Conservation (phyloP, 2,329 filamentous ascomycete species). For the Colletotrichum tamarilloi region DNA sequence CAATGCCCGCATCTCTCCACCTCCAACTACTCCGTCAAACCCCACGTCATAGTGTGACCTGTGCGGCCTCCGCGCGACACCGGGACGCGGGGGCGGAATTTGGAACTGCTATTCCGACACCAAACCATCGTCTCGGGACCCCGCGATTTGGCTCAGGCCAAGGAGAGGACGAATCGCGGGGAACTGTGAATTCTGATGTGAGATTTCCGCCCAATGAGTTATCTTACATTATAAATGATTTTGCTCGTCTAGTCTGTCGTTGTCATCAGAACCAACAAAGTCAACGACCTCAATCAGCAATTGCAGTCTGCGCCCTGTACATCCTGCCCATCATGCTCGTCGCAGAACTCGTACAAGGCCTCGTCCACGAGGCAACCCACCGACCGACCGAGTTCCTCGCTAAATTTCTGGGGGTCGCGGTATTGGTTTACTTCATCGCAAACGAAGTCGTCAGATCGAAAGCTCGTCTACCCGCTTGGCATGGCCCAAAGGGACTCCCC, state of each 20-base stretch:
- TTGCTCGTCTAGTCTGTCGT: background rate
- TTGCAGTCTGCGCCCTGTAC: background rate
- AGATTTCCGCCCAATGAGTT: background rate
- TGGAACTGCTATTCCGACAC: background rate
- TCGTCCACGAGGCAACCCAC: slow-evolving; percentile 34
- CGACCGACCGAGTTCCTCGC: slow-evolving; percentile 38
- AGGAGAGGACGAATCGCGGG: background rate
- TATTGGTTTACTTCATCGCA: slow-evolving; percentile 56
- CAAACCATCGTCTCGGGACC: background rate
- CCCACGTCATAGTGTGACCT: background rate
- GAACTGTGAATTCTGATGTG: background rate
- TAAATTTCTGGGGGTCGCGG: slow-evolving; percentile 30
- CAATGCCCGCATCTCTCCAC: background rate
- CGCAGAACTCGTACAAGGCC: slow-evolving; percentile 38
- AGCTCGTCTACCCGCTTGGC: slow-evolving; percentile 57
- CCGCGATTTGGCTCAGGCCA: background rate
- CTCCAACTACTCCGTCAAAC: background rate
- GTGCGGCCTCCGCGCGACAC: background rate
- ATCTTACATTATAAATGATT: background rate
- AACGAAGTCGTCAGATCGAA: slow-evolving; percentile 59
- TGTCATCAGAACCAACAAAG: background rate
- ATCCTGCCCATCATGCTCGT: slow-evolving; percentile 41
- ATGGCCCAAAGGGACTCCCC: slow-evolving; percentile 61
- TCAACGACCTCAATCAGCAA: too few relatives aligned
- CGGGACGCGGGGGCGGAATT: background rate